phyloP scores from a whole-genome alignment of 768 basidiomycete genomes.

The Lepiota brunneoincarnata region DNA sequence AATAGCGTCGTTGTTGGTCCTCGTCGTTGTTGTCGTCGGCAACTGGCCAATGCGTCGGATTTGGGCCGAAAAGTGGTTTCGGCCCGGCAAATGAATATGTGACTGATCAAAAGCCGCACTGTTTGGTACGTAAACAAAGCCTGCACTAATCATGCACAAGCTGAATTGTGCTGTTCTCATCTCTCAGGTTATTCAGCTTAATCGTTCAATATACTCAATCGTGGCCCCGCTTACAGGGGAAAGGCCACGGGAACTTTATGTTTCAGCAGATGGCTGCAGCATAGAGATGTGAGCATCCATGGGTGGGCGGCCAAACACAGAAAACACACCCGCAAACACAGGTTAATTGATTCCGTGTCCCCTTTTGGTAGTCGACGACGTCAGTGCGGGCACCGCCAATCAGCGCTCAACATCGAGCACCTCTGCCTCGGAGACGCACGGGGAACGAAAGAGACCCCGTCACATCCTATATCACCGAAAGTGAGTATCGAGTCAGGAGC shows the following conservation, averaged over 20 bases:
- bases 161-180: constrained; percentile 9
- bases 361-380: constrained; percentile 7
- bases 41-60: constrained; percentile 55
- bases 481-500: background rate
- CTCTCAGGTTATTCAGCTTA: constrained; percentile 9
- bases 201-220: background rate
- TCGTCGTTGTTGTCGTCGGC: constrained; percentile 51
- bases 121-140: constrained; percentile 38
- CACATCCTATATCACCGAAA: background rate
- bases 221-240: background rate
- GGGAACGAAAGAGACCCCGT: background rate
- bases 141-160: constrained; percentile 16
- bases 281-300: constrained; percentile 1
- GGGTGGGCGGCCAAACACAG: constrained; percentile 6
- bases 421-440: background rate
- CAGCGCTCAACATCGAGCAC: background rate
- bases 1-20: constrained; percentile 35
- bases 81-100: constrained; percentile 48
- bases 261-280: constrained; percentile 1
- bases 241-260: background rate
- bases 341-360: constrained; percentile 1
- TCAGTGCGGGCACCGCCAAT: constrained; percentile 7
- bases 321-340: constrained; percentile 10
- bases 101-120: constrained; percentile 31
- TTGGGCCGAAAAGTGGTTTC: constrained; percentile 61